Base-by-base conservation (phyloP, 2,329 filamentous ascomycete genomes). In the Fusarium bactridioides region DNA sequence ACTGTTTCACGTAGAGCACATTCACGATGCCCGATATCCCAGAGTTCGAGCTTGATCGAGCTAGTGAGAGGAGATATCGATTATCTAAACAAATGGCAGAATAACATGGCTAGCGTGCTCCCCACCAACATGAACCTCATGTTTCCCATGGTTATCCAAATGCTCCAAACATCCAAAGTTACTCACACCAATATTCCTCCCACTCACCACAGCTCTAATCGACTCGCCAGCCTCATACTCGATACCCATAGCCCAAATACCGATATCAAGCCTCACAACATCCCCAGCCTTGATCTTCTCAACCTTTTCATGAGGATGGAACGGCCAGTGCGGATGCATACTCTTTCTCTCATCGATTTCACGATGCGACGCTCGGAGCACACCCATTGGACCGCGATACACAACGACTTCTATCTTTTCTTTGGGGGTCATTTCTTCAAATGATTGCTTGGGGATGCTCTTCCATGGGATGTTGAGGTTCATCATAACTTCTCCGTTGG, bases 111-210 rank as follows among this genome's bases (percentile, higher is more conserved):
- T 67, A 4, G 63, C 19, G 1, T 54, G 23, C 1, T 67, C 45
- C 0, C 37, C 27, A 4, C 63, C 45, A 6, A 57, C 40, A 3
- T 47, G n/a, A 15, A 67, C 55, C 1, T 47, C 29, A n/a, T 67
- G 54, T 1, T 40, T 61, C 5, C 63, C 64, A 43, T 67, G 59
- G 1, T 67, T 67, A 3, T 67, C 63, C 4, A 54, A 27, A 47
- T 67, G 64, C 15, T 67, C 64, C 13, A 67, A 7, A 11, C 63
- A 67, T 29, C 64, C 64, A 41, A 67, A 67, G 1, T 67, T 67
- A 19, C 41, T 67, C 0, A 67, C 64, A 0, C 64, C 64, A 6
- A 67, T 10, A 19, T 67, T 67, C 2, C 63, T 37, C 0, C 64
- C 63, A 8, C 19, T n/a, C 1, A 67, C 29, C 16, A 67, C 54